Evolutionary conservation across 148 eudicot species (phyloP), one percentile per base, ranked within the genome.

Genomic region (Rhododendron ovatum): DNA sequence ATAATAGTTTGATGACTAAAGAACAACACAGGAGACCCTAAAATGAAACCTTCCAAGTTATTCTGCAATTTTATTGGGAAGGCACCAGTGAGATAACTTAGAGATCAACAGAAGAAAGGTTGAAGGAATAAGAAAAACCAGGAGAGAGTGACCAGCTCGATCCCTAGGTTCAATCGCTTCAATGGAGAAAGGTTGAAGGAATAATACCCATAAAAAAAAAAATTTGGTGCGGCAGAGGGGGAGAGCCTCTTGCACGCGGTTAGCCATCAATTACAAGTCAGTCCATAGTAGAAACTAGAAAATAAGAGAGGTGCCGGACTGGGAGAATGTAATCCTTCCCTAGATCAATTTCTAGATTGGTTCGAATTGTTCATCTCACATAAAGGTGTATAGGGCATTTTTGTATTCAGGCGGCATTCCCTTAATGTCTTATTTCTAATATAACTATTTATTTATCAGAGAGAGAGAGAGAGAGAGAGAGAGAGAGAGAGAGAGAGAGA

Each of bases 11-110:
- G 53, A 24, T 43, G 51, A 78, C 50, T 18, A 39, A 8, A 78
- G 12, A 43, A 43, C 6, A 30, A 22, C 11, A 78, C 51, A 30
- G 7, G 33, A 78, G 50, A 41, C n/a, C 15, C 47, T 43, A 45
- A 78, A 78, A 43, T 77, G n/a, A n/a, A 77, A 77, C 28, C 80
- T 43, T 77, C 43, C 53, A 41, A 78, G 81, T 78, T 78, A 24
- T 41, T 43, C 51, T 1, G 51, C 24, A 78, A 28, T 43, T 41
- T 5, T 43, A 17, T 35, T 37, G 18, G 4, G 24, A 75, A 35
- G 47, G 45, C 45, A 33, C 20, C 78, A 33, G 45, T 17, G 43
- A 74, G 7, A 4, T 30, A 74, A 74, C 22, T 37, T 74, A 37
- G 78, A 37, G 79, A 75, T 39, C 17, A 74, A 39, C 47, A 39